These are phyloP conservation scores for Plasmopara viticola DNA, from an alignment of 352 stramenopile genomes.

Conservation along the genomic window DNA sequence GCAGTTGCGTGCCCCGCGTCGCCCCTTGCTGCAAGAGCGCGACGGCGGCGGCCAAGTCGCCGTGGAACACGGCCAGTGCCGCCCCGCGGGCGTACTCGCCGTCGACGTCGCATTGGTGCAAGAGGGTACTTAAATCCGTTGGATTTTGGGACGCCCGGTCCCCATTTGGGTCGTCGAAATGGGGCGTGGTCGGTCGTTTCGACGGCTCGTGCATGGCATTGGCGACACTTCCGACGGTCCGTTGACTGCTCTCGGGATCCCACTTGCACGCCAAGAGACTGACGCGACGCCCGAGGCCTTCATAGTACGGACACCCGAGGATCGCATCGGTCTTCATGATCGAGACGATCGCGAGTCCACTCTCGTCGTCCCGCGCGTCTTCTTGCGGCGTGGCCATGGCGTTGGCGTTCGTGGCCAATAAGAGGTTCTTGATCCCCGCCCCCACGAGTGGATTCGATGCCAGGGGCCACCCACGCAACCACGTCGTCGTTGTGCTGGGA, in stretches of 20 bases:
- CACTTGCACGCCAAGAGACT: slow-evolving; percentile 76
- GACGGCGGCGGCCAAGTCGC: slow-evolving; percentile 65
- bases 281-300: slow-evolving; percentile 60
- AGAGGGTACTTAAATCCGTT: slow-evolving; percentile 12
- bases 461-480: slow-evolving; percentile 65
- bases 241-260: slow-evolving; percentile 66
- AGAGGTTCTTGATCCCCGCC: slow-evolving; percentile 60
- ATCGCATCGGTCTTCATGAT: slow-evolving; percentile 52
- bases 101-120: slow-evolving; percentile 56
- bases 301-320: slow-evolving; percentile 67
- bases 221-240: slow-evolving; percentile 3
- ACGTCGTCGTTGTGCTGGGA: slow-evolving; percentile 29
- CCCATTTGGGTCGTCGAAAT: too few species aligned
- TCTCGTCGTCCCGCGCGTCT: slow-evolving; percentile 18
- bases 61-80: slow-evolving; percentile 78
- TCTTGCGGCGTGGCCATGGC: slow-evolving; percentile 13
- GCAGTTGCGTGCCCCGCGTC: slow-evolving; percentile 50
- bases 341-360: slow-evolving; percentile 31
- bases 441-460: slow-evolving; percentile 54
- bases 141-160: too few species aligned
- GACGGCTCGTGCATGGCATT: slow-evolving; percentile 47
- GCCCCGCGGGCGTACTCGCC: slow-evolving; percentile 60
- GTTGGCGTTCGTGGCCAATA: background rate
- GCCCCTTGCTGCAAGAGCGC: slow-evolving; percentile 65
- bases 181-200: slow-evolving; percentile 3